phyloP scores from a whole-genome alignment of 768 basidiomycete genomes.

The Mycena metata region DNA sequence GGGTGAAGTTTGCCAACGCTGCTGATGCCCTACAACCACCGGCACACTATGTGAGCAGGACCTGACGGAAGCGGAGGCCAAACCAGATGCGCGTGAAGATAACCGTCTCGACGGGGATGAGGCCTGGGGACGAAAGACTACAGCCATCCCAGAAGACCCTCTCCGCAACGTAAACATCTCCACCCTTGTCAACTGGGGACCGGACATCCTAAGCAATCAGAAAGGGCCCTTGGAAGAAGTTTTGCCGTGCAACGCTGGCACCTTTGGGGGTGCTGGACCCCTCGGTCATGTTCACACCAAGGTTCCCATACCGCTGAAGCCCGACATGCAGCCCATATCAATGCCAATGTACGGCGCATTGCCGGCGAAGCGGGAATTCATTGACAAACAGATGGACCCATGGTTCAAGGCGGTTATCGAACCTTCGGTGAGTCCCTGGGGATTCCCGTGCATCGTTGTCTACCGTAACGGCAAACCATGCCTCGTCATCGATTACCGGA shows the following conservation, averaged over 20 bases:
- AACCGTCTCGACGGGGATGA: slow-evolving; percentile 31
- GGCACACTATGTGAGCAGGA: slow-evolving; percentile 11
- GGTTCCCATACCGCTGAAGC: slow-evolving; percentile 38
- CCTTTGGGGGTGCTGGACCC: slow-evolving; percentile 42
- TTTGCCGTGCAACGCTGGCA: slow-evolving; percentile 21
- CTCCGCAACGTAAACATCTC: slow-evolving; percentile 26
- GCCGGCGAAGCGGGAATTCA: slow-evolving; percentile 41
- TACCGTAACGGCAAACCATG: slow-evolving; percentile 54
- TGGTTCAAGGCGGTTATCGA: slow-evolving; percentile 50
- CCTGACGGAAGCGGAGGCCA: background rate
- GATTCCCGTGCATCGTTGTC: slow-evolving; percentile 43
- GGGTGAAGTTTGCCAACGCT: background rate
- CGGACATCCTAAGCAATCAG: slow-evolving; percentile 31
- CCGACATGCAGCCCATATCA: slow-evolving; percentile 37
- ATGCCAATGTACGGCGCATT: slow-evolving; percentile 42
- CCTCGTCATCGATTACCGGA: slow-evolving; percentile 49
- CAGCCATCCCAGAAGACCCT: slow-evolving; percentile 39
- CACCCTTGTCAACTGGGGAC: too few species aligned
- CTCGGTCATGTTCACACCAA: slow-evolving; percentile 39
- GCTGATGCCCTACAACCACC: slow-evolving; percentile 26
- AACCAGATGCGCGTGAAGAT: background rate
- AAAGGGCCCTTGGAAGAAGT: slow-evolving; percentile 1
- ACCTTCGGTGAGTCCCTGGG: slow-evolving; percentile 41
- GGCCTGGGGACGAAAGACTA: slow-evolving; percentile 40
- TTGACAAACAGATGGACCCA: slow-evolving; percentile 45